Percentiles rank a stretch among this genome's conserved stretches.
phyloP scores from a whole-genome alignment of 441 rosid genomes.

The Francoa sonchifolia region DNA sequence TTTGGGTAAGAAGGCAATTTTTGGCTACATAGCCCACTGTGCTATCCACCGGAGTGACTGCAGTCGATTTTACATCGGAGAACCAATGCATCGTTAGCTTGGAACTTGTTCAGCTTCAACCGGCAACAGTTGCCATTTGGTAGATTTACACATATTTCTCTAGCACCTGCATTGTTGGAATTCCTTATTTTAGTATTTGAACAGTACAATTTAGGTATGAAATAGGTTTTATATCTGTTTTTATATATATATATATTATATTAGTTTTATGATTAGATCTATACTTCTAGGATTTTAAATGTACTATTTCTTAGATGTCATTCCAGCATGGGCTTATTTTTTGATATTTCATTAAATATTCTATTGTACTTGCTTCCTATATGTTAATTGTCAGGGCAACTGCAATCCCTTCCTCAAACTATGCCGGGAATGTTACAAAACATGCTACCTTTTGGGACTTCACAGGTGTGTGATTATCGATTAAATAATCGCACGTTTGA shows the following conservation, averaged over 20 bases:
- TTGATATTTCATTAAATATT: neutral
- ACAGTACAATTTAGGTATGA: conserved; percentile 15
- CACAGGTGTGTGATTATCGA: conserved; percentile 13
- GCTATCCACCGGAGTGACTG: conserved; percentile 18
- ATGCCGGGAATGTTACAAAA: conserved; percentile 16
- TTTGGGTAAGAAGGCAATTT: conserved; percentile 26
- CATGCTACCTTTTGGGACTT: conserved; percentile 18
- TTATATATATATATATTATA: conserved; percentile 1
- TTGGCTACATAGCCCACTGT: conserved; percentile 21
- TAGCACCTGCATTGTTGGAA: conserved; percentile 19
- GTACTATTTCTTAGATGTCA: conserved; percentile 1
- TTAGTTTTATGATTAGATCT: neutral
- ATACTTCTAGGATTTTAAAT: conserved; percentile 6
- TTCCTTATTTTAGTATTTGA: conserved; percentile 15
- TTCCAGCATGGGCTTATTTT: conserved; percentile 2
- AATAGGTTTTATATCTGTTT: conserved; percentile 12
- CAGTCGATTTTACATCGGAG: conserved; percentile 16
- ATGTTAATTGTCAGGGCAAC: conserved; percentile 10
- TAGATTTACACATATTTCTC: conserved; percentile 17
- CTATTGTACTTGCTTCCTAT: neutral
- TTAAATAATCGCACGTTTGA: neutral
- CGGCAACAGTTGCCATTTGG: conserved; percentile 19
- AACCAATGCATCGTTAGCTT: conserved; percentile 13
- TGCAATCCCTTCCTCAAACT: conserved; percentile 12
- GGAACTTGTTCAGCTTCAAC: conserved; percentile 22